Percentiles rank a stretch among this genome's conserved stretches.
Conservation (phyloP, 768 basidiomycete species). For the Macrolepiota dolichaula region DNA sequence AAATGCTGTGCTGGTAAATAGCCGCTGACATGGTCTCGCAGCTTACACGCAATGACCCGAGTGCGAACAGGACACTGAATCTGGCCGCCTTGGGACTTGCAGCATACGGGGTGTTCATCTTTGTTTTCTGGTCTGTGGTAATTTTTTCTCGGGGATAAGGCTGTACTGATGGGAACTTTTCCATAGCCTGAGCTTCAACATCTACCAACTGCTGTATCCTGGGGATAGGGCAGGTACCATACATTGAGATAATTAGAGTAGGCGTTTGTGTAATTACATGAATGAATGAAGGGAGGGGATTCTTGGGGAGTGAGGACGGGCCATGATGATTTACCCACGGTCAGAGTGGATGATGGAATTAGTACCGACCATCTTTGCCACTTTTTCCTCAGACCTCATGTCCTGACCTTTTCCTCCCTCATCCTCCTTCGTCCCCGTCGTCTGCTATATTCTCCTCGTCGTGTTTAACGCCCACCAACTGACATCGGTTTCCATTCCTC, state of each 20-base stretch:
- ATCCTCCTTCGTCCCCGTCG: constrained; percentile 4
- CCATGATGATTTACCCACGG: constrained; percentile 36
- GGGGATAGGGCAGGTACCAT: constrained; percentile 8
- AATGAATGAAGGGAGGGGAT: background rate
- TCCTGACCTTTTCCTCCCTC: constrained; percentile 18
- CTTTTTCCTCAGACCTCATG: constrained; percentile 23
- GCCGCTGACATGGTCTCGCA: constrained; percentile 23
- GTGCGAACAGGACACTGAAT: constrained; percentile 45
- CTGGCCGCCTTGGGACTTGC: constrained; percentile 62
- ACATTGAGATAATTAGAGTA: constrained; percentile 13
- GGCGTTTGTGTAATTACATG: constrained; percentile 6
- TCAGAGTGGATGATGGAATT: constrained; percentile 16
- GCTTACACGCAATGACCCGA: constrained; percentile 68
- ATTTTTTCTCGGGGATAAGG: background rate
- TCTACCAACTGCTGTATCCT: constrained; percentile 56
- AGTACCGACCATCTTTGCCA: constrained; percentile 14
- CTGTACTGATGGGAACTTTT: constrained; percentile 9
- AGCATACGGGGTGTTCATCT: constrained; percentile 74
- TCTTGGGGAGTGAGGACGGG: constrained; percentile 1
- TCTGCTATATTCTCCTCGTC: background rate
- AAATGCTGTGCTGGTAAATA: constrained; percentile 4
- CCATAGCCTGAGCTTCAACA: constrained; percentile 72
- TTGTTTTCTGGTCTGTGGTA: constrained; percentile 81
- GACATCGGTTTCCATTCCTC: background rate
- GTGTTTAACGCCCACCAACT: background rate